These are phyloP conservation scores for Pseudogymnoascus sp. DNA, from an alignment of 2,329 filamentous ascomycete genomes.

Conservation along the genomic window DNA sequence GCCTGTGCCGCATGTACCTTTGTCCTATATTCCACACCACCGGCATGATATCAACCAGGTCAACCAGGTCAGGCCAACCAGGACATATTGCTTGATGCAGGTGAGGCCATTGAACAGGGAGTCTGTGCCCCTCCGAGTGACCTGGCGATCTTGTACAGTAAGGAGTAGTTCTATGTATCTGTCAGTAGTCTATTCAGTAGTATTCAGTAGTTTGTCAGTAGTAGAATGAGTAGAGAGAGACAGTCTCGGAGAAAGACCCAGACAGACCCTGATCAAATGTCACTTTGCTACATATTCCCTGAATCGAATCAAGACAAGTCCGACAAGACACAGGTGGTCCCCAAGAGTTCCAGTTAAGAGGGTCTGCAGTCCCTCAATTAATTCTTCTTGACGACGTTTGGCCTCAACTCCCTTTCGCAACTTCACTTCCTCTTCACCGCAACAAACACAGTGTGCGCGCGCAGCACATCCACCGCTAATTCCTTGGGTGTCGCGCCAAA, in stretches of 20 bases:
- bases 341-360: conserved; percentile 5
- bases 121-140: conserved; percentile 2
- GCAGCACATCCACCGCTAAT: neutral
- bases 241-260: conserved; percentile 6
- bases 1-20: conserved; percentile 5
- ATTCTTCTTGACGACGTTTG: neutral
- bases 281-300: conserved; percentile 1
- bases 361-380: conserved; percentile 2
- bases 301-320: neutral
- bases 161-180: neutral
- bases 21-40: neutral
- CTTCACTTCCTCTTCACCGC: neutral
- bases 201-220: conserved; percentile 9
- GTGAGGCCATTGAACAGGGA: neutral
- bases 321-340: neutral
- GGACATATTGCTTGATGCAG: conserved; percentile 9
- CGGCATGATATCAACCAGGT: neutral
- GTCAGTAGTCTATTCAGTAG: conserved; percentile 9
- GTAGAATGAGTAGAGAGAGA: neutral
- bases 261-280: neutral
- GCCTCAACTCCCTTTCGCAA: conserved; percentile 6
- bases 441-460: conserved; percentile 2
- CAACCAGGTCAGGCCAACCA: too few relatives aligned
- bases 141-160: neutral
- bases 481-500: neutral